phyloP scores from a whole-genome alignment of 495 filamentous ascomycete genomes.

The Penicillium lividum region DNA sequence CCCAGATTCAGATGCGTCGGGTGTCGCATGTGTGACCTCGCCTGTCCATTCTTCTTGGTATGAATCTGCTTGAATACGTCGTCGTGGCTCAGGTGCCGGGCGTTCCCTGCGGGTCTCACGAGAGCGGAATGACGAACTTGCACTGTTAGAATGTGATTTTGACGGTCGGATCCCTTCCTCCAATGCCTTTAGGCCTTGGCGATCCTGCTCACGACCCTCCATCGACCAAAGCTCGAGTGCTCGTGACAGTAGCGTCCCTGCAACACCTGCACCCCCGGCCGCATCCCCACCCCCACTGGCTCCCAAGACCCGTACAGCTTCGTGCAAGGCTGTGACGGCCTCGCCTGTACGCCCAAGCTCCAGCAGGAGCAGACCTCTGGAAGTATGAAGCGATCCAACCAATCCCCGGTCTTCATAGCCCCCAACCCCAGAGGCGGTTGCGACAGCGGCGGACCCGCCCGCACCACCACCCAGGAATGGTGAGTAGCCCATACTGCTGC shows the following conservation, averaged over 20 bases:
- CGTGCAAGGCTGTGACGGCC: conserved; percentile 66
- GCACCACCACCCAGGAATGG: conserved; percentile 43
- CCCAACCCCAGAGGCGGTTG: conserved; percentile 41
- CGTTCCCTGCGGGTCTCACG: conserved; percentile 35
- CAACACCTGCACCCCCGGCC: conserved; percentile 66
- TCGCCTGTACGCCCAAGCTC: conserved; percentile 66
- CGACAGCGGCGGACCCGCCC: conserved; percentile 34
- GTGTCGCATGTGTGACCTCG: conserved; percentile 33
- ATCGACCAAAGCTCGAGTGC: conserved; percentile 67
- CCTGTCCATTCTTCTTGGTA: conserved; percentile 40
- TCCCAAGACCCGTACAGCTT: conserved; percentile 62
- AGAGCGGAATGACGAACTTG: conserved; percentile 21
- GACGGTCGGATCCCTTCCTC: conserved; percentile 22
- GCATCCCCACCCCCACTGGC: conserved; percentile 57
- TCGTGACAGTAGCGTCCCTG: conserved; percentile 72
- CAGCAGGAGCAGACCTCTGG: conserved; percentile 66
- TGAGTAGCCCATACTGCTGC: conserved; percentile 55
- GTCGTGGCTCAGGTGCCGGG: conserved; percentile 22
- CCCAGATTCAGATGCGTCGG: conserved; percentile 3
- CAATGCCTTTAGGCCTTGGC: conserved; percentile 6
- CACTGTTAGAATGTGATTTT: conserved; percentile 10
- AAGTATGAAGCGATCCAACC: conserved; percentile 47
- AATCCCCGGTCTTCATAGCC: conserved; percentile 50
- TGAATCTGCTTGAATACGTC: conserved; percentile 25
- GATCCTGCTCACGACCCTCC: conserved; percentile 37